phyloP scores from a whole-genome alignment of 2,329 filamentous ascomycete species.

The Colletotrichum sp. region DNA sequence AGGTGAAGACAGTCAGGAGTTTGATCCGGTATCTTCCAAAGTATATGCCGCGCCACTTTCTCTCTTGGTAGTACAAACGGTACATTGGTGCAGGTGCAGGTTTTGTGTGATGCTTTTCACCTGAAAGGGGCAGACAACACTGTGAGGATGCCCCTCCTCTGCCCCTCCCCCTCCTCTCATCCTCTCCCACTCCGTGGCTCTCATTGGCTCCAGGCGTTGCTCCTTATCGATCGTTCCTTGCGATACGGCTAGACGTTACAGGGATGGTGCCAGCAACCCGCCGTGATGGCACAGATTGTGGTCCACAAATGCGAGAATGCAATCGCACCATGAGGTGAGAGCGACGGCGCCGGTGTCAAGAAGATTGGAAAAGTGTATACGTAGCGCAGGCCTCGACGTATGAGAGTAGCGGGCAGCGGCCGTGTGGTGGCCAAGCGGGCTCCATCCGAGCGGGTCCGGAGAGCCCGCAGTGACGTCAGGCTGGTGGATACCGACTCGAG shows the following conservation, averaged over 20 bases:
- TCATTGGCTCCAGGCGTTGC: neutral
- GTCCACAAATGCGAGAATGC: conserved; percentile 13
- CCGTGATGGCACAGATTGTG: neutral
- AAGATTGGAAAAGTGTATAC: neutral
- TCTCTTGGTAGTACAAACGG: neutral
- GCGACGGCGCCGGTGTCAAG: neutral
- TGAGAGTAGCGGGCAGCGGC: neutral
- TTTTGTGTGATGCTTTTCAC: neutral
- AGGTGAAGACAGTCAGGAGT: neutral
- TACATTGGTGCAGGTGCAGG: neutral
- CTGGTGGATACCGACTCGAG: neutral
- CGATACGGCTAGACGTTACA: neutral
- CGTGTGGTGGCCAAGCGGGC: neutral
- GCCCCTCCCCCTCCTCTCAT: neutral
- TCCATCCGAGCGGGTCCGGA: neutral
- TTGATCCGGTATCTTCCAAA: neutral
- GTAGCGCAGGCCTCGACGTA: neutral
- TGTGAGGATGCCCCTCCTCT: neutral
- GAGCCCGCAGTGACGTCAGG: conserved; percentile 14
- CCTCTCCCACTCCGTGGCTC: neutral
- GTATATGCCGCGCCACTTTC: neutral
- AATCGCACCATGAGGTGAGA: conserved; percentile 4
- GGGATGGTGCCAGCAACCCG: neutral
- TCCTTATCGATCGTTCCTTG: conserved; percentile 4
- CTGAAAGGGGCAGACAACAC: neutral